Percentiles rank a stretch among this genome's conserved stretches.
phyloP scores from a whole-genome alignment of 768 basidiomycete genomes.

The Boletus rufocinnamomeus region DNA sequence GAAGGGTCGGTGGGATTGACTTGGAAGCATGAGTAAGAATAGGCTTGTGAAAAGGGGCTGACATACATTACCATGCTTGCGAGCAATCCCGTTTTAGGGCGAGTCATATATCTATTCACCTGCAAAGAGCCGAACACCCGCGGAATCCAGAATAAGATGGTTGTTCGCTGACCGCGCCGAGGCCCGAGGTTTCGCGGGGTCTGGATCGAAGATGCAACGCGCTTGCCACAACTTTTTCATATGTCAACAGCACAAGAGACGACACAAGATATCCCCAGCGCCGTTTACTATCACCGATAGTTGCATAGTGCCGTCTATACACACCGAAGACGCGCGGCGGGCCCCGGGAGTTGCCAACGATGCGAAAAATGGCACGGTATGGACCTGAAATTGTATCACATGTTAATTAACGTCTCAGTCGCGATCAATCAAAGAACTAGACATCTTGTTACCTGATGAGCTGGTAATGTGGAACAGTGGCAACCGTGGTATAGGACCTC shows the following conservation, averaged over 20 bases:
- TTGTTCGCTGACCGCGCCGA: background rate
- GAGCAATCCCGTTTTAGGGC: background rate
- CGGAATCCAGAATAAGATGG: background rate
- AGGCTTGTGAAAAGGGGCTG: background rate
- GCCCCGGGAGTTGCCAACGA: background rate
- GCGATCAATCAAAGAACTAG: background rate
- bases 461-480: background rate
- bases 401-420: background rate
- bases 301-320: no score
- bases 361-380: background rate
- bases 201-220: no score
- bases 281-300: background rate
- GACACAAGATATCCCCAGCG: background rate
- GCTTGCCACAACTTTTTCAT: background rate
- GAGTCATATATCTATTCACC: background rate
- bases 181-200: background rate
- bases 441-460: background rate
- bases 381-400: background rate
- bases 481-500: background rate
- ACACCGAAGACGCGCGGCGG: no score
- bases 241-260: no score
- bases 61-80: background rate
- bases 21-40: background rate
- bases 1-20: background rate
- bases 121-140: background rate